phyloP scores from a whole-genome alignment of 768 basidiomycete genomes.

The Galerina sulciceps region DNA sequence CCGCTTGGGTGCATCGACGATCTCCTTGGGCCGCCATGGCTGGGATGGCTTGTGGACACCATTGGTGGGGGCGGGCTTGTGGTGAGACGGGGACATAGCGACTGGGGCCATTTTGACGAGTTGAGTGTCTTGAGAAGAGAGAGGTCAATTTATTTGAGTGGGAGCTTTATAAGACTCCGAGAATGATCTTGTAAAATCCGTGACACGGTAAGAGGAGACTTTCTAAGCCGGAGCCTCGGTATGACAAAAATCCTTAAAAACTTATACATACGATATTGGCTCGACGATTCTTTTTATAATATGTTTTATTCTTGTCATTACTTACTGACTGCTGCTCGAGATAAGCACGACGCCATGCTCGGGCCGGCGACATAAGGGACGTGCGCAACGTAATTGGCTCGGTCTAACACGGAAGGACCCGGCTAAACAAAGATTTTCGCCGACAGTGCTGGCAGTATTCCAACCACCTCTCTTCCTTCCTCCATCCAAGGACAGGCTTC shows the following conservation, averaged over 20 bases:
- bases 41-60: slow-evolving; percentile 22
- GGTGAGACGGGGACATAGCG: slow-evolving; percentile 23
- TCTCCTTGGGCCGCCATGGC: slow-evolving; percentile 40
- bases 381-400: slow-evolving; percentile 40
- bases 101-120: slow-evolving; percentile 34
- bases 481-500: slow-evolving; percentile 25
- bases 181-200: slow-evolving; percentile 26
- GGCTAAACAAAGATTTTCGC: slow-evolving; percentile 32
- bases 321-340: background rate
- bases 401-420: slow-evolving; percentile 42
- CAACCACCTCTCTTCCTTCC: slow-evolving; percentile 25
- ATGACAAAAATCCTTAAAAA: slow-evolving; percentile 12
- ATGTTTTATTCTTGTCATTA: background rate
- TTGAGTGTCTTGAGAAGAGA: slow-evolving; percentile 15
- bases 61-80: slow-evolving; percentile 12
- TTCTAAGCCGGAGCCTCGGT: slow-evolving; percentile 16
- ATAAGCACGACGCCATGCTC: background rate
- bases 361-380: slow-evolving; percentile 15
- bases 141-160: background rate
- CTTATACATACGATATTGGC: background rate
- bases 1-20: slow-evolving; percentile 31
- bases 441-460: slow-evolving; percentile 23
- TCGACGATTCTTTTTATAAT: background rate
- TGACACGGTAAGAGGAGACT: slow-evolving; percentile 22
- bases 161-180: slow-evolving; percentile 25